Percentiles rank a stretch among this genome's conserved stretches.
Conservation (phyloP, 1,139 yeast species). For the Protomyces macrosporus region DNA sequence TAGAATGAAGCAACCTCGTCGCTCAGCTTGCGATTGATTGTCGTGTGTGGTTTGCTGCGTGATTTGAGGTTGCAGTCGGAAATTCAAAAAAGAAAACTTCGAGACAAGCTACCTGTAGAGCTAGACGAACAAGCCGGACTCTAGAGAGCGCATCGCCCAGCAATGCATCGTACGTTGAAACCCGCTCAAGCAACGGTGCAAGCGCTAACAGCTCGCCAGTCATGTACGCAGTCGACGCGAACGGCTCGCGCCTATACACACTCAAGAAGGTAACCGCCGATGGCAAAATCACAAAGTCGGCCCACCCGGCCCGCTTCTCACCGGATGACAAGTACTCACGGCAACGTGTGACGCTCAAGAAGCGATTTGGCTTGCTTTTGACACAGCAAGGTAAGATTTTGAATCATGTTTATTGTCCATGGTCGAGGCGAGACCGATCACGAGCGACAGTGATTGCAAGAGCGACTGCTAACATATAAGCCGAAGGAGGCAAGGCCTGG, state of each 20-base stretch:
- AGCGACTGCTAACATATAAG: background rate
- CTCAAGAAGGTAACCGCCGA: slow-evolving; percentile 70
- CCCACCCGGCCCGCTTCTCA: slow-evolving; percentile 98
- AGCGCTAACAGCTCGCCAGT: slow-evolving; percentile 68
- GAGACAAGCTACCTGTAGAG: background rate
- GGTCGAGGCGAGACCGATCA: no score
- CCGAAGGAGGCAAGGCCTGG: background rate
- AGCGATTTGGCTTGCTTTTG: slow-evolving; percentile 85
- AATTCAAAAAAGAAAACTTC: background rate
- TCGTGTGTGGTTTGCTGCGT: no score
- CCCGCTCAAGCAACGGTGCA: no score
- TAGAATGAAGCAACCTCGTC: no score
- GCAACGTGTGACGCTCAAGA: slow-evolving; percentile 97
- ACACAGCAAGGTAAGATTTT: slow-evolving; percentile 52
- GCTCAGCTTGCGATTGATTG: no score
- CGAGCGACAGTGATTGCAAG: background rate
- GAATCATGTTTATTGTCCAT: no score
- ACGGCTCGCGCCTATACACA: slow-evolving; percentile 94
- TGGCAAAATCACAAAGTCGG: slow-evolving; percentile 96
- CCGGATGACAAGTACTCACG: slow-evolving; percentile 96
- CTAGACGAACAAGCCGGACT: no score
- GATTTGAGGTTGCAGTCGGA: background rate
- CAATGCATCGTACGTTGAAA: slow-evolving; percentile 1
- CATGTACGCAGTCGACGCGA: slow-evolving; percentile 92
- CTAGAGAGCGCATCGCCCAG: no score